These are phyloP conservation scores for Fraxinus paxiana DNA, from an alignment of 305 asterid genomes.

Conservation along the genomic window DNA sequence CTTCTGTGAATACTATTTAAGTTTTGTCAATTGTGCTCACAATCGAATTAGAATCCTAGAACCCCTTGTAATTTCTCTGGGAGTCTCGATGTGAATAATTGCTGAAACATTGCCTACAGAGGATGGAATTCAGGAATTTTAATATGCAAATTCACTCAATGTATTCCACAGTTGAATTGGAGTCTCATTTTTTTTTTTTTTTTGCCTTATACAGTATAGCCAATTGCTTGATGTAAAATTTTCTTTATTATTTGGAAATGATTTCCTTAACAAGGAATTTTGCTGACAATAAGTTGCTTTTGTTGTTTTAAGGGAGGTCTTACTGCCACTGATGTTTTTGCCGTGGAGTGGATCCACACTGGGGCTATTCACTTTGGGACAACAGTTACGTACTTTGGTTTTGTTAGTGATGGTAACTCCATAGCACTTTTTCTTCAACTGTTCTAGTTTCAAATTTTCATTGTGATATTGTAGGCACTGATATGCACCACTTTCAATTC, in stretches of 20 bases:
- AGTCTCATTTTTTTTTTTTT: background rate
- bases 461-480: conserved; percentile 1
- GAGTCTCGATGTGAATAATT: background rate
- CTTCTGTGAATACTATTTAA: background rate
- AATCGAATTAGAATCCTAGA: background rate
- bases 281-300: background rate
- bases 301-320: conserved; percentile 77
- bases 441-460: background rate
- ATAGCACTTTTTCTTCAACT: conserved; percentile 14
- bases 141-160: background rate
- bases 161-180: background rate
- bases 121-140: background rate
- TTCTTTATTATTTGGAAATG: background rate
- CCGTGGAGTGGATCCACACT: conserved; percentile 92
- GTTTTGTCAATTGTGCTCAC: background rate
- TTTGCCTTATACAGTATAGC: background rate
- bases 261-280: background rate
- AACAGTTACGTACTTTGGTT: conserved; percentile 91
- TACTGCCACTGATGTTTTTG: conserved; percentile 95
- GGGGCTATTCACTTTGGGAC: conserved; percentile 94
- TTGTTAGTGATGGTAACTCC: conserved; percentile 84
- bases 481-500: background rate
- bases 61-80: background rate
- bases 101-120: background rate
- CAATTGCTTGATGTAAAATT: background rate